Conservation (phyloP, 73 alveolate genomes). For the Symbiodinium pilosum region DNA sequence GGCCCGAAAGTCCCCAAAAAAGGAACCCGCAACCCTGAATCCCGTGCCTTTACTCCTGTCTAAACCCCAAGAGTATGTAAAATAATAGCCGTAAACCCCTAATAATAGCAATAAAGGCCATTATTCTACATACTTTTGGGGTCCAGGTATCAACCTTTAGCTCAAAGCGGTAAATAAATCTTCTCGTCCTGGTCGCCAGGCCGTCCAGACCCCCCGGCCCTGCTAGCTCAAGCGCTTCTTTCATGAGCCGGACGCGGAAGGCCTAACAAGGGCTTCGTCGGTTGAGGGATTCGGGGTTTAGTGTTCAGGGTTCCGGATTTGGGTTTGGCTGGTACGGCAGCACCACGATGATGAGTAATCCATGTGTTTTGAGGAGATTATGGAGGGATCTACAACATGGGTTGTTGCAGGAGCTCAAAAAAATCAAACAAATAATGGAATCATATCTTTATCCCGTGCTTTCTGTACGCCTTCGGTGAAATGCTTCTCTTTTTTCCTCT, state of each 20-base stretch:
- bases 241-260: neutral
- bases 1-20: neutral
- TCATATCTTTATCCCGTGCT: no score
- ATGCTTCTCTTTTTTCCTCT: no score
- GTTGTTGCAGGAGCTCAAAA: no score
- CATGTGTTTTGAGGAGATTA: neutral
- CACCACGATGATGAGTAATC: neutral
- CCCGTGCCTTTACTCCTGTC: neutral
- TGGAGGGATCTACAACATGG: neutral
- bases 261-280: neutral
- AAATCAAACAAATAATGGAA: no score
- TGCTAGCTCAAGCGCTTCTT: neutral
- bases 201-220: neutral
- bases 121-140: neutral
- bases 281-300: neutral
- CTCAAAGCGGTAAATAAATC: neutral
- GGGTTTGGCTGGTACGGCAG: no score
- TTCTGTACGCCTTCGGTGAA: no score
- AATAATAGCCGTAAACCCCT: no score
- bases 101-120: no score
- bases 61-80: neutral
- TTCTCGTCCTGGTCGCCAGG: neutral
- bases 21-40: neutral
- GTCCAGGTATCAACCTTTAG: neutral
- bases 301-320: neutral